Percentiles rank a stretch among this genome's conserved stretches.
Conservation (phyloP, 1,284 basidiomycete species). For the Lignosus rhinocerotis region DNA sequence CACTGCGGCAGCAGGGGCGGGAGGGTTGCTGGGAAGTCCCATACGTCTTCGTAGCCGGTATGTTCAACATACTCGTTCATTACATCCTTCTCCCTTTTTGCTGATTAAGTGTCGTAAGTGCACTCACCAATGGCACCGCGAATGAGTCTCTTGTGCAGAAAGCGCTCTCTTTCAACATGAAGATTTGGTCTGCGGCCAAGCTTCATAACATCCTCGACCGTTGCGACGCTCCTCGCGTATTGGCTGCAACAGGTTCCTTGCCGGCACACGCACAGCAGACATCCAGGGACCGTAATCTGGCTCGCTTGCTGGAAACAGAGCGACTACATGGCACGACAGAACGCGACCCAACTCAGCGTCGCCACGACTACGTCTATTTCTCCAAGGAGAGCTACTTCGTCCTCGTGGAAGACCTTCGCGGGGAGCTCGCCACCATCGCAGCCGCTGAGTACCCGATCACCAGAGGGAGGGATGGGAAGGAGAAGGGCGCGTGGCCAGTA, state of each 20-base stretch:
- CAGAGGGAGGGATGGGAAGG: conserved; percentile 51
- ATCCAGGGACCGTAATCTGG: conserved; percentile 44
- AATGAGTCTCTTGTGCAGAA: conserved; percentile 65
- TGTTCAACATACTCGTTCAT: conserved; percentile 24
- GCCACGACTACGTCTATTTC: conserved; percentile 92
- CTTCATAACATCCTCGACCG: conserved; percentile 72
- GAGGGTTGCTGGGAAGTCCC: conserved; percentile 56
- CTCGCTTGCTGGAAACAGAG: conserved; percentile 83
- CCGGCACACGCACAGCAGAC: conserved; percentile 29
- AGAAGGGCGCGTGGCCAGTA: conserved; percentile 65
- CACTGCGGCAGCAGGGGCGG: conserved; percentile 7
- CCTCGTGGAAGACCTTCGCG: conserved; percentile 87
- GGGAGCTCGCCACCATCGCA: conserved; percentile 74
- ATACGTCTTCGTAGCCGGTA: conserved; percentile 62
- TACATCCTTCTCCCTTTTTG: not conserved
- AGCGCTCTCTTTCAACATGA: conserved; percentile 79
- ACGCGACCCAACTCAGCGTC: conserved; percentile 86
- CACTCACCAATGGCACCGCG: conserved; percentile 9
- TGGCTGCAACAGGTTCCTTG: conserved; percentile 25
- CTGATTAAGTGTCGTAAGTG: not conserved
- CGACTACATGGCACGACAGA: conserved; percentile 87
- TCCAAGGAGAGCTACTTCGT: conserved; percentile 77
- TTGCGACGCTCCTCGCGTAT: conserved; percentile 44
- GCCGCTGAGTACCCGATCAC: conserved; percentile 62
- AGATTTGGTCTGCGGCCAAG: conserved; percentile 85